phyloP scores from a whole-genome alignment of 768 basidiomycete genomes.

The Butyriboletus loyo region DNA sequence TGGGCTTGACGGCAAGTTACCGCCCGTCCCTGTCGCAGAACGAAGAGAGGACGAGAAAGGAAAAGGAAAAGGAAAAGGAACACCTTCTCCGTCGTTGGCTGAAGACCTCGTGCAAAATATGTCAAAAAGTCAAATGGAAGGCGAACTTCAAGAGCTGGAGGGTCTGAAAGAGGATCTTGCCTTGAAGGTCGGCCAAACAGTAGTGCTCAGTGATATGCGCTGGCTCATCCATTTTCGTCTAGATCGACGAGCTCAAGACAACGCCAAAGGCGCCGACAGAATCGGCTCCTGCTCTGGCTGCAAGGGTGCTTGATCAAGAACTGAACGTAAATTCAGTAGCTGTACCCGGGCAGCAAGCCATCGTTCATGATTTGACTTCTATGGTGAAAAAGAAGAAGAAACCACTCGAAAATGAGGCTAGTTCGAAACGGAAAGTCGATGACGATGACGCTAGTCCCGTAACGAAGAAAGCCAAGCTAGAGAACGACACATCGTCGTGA shows the following conservation, averaged over 20 bases:
- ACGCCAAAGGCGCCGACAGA: conserved; percentile 59
- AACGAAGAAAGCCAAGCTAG: conserved; percentile 64
- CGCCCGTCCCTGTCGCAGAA: conserved; percentile 30
- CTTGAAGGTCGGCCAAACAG: conserved; percentile 56
- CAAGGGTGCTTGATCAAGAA: conserved; percentile 68
- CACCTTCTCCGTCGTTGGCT: conserved; percentile 34
- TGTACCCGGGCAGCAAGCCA: conserved; percentile 33
- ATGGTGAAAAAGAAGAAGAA: conserved; percentile 87
- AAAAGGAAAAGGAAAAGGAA: conserved; percentile 61
- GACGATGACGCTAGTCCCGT: conserved; percentile 45
- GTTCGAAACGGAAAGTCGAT: conserved; percentile 71
- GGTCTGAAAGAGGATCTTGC: conserved; percentile 79
- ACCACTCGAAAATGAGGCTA: conserved; percentile 34
- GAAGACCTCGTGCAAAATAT: conserved; percentile 62
- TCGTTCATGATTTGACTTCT: conserved; percentile 79
- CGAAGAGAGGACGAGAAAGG: conserved; percentile 49
- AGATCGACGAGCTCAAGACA: conserved; percentile 91
- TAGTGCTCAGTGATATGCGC: background rate
- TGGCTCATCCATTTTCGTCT: background rate
- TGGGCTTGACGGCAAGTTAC: conserved; percentile 36
- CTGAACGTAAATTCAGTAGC: conserved; percentile 47
- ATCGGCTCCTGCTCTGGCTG: conserved; percentile 69
- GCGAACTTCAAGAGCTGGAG: conserved; percentile 75
- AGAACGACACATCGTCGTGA: conserved; percentile 31
- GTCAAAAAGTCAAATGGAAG: conserved; percentile 70